Evolutionary conservation across 108 stramenopile species (phyloP).

Genomic region (Epithemia pelagica): DNA sequence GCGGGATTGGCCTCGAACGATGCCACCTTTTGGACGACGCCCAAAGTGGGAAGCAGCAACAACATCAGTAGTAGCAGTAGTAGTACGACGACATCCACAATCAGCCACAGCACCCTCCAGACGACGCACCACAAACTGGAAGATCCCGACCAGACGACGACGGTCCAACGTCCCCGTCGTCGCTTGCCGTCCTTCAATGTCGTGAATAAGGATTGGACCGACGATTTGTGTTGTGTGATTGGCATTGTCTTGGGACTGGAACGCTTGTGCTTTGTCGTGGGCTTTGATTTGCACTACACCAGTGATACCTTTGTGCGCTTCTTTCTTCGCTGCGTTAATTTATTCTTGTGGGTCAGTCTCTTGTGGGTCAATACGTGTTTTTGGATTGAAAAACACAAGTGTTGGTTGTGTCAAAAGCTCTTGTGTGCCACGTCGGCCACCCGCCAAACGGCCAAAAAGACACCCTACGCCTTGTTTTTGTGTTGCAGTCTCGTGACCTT

Average conservation of each 20-base stretch:
- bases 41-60: conserved; percentile 9
- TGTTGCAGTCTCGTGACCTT: too few relatives aligned
- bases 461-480: too few relatives aligned
- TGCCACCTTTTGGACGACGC: conserved; percentile 20
- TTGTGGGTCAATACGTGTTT: not conserved
- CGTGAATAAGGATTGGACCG: not conserved
- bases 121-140: not conserved
- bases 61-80: too few relatives aligned
- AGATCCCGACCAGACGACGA: not conserved
- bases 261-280: not conserved
- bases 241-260: not conserved
- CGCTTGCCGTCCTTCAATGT: conserved; percentile 1
- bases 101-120: too few relatives aligned
- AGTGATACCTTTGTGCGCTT: not conserved
- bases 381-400: too few relatives aligned
- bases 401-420: too few relatives aligned
- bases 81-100: too few relatives aligned
- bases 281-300: not conserved
- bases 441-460: too few relatives aligned
- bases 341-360: not conserved
- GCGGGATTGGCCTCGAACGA: conserved; percentile 22
- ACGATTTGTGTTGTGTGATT: not conserved
- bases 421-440: too few relatives aligned
- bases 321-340: not conserved
- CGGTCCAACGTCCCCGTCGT: not conserved